Base-by-base conservation (phyloP, 352 stramenopile species). In the Phytopythium helicoides region DNA sequence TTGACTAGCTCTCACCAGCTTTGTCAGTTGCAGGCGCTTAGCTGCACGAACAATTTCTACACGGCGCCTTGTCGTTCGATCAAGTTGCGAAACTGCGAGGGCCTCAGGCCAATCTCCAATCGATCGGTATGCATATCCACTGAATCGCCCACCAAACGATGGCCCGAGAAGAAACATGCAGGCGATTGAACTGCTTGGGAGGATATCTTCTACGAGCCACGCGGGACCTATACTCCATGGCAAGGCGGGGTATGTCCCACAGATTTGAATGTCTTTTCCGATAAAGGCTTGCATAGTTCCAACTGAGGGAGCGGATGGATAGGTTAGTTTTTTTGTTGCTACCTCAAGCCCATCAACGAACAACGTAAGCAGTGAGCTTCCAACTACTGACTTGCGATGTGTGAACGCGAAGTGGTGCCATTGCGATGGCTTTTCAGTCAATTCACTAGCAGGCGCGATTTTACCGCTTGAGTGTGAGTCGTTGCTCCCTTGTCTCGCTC, bases 351-450 rank as follows among this genome's bases (percentile, higher is more conserved):
- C 83, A 48, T 93, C 83, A 45, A 93, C 80, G 36, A 80, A 93
- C 0, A 92, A 58, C 3, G 78, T 87, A n/a, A 89, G 51, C 16
- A 80, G 54, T 1, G 83, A 93, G 22, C 71, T 93, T 1, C 83
- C 83, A 6, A 93, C 65, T 1, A 88, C 73, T 6, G 73, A 52
- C 60, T 88, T 89, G 3, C 76, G 76, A 45, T 93, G 83, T 7
- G 78, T 83, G 11, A 93, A 71, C 22, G 72, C 71, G 12, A 93
- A 57, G 25, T 93, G 83, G 47, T 92, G 81, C 83, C 83, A 93
- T 23, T 87, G 73, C 25, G 62, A 59, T 12, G 60, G 53, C 19
- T 66, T 60, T 47, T 76, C 56, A 22, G 57, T 66, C 21, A 60
- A 35, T 7, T 56, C 52, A 4, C 31, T n/a, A n/a, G n/a, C n/a